A percentile compares a stretch with the other conserved stretches of the same genome.
Evolutionary conservation across 2,329 filamentous ascomycete genomes (phyloP).

Genomic region (Escovopsis weberi): DNA sequence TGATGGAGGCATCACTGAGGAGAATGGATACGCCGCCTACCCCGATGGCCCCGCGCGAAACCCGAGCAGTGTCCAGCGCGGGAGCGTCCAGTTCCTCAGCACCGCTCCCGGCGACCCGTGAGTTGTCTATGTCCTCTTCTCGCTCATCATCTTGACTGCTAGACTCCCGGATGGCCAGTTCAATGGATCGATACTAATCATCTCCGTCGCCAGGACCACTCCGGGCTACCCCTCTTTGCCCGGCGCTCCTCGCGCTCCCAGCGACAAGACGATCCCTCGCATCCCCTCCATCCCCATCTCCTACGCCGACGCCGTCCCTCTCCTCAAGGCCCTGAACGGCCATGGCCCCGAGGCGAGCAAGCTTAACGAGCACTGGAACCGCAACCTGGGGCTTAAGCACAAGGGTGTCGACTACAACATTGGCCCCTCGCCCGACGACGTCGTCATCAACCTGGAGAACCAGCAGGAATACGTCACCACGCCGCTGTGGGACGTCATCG

Average conservation of each 20-base stretch:
- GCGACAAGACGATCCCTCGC: conserved; percentile 55
- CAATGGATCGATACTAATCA: conserved; percentile 5
- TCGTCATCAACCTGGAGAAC: conserved; percentile 62
- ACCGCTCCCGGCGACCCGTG: conserved; percentile 54
- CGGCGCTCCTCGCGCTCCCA: conserved; percentile 61
- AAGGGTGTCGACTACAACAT: conserved; percentile 77
- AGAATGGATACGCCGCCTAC: conserved; percentile 66
- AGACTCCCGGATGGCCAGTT: too few species aligned
- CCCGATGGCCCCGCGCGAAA: conserved; percentile 78
- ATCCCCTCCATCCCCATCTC: conserved; percentile 91
- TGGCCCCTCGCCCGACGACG: conserved; percentile 59
- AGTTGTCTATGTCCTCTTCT: conserved; percentile 4
- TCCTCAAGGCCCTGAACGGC: conserved; percentile 82
- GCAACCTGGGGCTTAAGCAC: conserved; percentile 57
- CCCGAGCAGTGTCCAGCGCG: conserved; percentile 78
- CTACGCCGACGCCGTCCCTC: conserved; percentile 70
- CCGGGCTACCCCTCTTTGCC: conserved; percentile 89
- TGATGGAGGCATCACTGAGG: conserved; percentile 67
- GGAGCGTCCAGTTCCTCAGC: conserved; percentile 72
- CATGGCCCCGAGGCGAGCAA: conserved; percentile 66
- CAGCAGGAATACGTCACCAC: conserved; percentile 71
- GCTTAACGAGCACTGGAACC: conserved; percentile 57
- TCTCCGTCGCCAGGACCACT: conserved; percentile 42
- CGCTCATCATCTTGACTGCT: neutral
- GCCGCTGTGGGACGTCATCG: conserved; percentile 82